Percentiles rank a stretch among this genome's conserved stretches.
These are phyloP conservation scores for Cardiospermum halicacabum DNA, from an alignment of 345 rosid species.

Conservation along the genomic window DNA sequence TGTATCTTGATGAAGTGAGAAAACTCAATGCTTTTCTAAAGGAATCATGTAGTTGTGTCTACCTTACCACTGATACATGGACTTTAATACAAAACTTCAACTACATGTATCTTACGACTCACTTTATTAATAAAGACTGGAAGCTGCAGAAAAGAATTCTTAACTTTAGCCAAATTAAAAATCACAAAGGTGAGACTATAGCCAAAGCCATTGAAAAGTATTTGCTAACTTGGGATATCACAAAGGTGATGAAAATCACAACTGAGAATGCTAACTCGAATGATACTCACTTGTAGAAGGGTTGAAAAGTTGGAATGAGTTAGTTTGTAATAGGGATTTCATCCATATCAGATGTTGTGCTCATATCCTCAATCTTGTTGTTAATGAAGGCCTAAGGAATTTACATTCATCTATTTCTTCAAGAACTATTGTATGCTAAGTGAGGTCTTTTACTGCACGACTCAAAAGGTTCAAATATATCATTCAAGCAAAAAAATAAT, in stretches of 20 bases:
- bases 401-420: too few relatives aligned
- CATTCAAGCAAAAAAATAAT: too few relatives aligned
- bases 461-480: too few relatives aligned
- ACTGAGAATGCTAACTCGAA: conserved; percentile 16
- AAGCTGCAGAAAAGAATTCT: conserved; percentile 8
- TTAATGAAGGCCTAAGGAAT: too few relatives aligned
- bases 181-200: too few relatives aligned
- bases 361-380: too few relatives aligned
- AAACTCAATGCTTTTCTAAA: conserved; percentile 3
- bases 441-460: conserved; percentile 1
- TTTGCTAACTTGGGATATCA: conserved; percentile 15
- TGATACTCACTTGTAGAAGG: conserved; percentile 9
- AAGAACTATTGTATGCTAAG: neutral
- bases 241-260: conserved; percentile 10
- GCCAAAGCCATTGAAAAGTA: too few relatives aligned
- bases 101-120: conserved; percentile 13
- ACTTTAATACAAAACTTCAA: conserved; percentile 5
- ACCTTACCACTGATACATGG: conserved; percentile 17
- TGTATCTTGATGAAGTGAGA: neutral
- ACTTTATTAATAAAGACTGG: conserved; percentile 16
- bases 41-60: neutral
- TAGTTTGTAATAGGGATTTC: too few relatives aligned
- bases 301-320: too few relatives aligned
- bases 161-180: conserved; percentile 10
- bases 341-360: too few relatives aligned